Conservation (phyloP, 108 stramenopile species). For the Tribonema minus region DNA sequence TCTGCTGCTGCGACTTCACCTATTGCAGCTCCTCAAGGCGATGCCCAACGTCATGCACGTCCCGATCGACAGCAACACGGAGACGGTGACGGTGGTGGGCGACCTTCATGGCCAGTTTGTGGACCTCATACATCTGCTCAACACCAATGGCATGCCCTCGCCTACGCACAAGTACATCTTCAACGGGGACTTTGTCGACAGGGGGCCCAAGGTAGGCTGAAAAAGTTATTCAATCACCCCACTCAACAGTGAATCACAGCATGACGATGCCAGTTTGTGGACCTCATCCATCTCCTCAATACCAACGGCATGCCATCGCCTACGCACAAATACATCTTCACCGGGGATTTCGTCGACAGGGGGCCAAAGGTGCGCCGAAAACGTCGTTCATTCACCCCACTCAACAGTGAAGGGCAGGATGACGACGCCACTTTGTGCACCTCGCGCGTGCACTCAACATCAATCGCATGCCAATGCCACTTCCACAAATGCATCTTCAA, state of each 20-base stretch:
- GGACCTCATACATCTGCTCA: constrained; percentile 46
- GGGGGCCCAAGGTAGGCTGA: constrained; percentile 32
- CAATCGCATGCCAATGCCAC: too few species aligned
- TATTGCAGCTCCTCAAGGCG: constrained; percentile 1
- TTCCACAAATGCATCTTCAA: too few species aligned
- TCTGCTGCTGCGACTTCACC: too few species aligned
- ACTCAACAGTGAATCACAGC: too few species aligned
- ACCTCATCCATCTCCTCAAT: constrained; percentile 47
- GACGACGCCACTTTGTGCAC: too few species aligned
- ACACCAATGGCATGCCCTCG: constrained; percentile 35
- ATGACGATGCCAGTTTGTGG: constrained; percentile 48
- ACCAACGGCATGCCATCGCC: constrained; percentile 22
- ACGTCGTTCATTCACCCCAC: too few species aligned
- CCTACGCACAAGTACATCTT: constrained; percentile 49
- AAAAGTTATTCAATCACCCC: too few species aligned
- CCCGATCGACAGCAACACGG: constrained; percentile 3
- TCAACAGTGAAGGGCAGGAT: too few species aligned
- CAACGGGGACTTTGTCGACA: constrained; percentile 58
- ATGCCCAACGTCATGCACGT: constrained; percentile 19
- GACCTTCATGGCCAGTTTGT: constrained; percentile 52
- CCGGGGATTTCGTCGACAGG: constrained; percentile 57
- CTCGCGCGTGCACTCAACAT: too few species aligned
- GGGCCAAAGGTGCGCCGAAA: constrained; percentile 27
- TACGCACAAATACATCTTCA: constrained; percentile 52
- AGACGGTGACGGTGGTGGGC: constrained; percentile 35